Percentiles rank a stretch among this genome's conserved stretches.
phyloP scores from a whole-genome alignment of 768 basidiomycete genomes.

The Tylopilus subfusipes region DNA sequence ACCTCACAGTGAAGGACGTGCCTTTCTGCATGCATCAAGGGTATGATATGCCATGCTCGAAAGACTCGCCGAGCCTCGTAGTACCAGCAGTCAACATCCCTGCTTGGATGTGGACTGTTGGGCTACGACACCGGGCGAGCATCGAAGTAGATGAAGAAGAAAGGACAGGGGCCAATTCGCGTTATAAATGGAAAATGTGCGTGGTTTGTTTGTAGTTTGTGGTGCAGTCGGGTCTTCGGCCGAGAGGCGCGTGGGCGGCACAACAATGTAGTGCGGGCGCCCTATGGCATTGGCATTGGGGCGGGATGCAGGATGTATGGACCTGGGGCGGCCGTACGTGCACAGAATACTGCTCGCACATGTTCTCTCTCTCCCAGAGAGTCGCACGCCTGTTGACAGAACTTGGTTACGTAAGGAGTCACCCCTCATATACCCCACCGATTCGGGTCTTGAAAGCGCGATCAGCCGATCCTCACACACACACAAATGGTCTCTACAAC shows the following conservation, averaged over 20 bases:
- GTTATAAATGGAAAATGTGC: background rate
- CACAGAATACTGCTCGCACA: background rate
- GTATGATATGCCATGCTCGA: background rate
- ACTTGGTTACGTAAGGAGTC: slow-evolving; percentile 14
- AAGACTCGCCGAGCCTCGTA: slow-evolving; percentile 9
- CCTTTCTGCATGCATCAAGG: background rate
- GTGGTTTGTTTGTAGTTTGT: slow-evolving; percentile 9
- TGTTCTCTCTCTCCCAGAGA: background rate
- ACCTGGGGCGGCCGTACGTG: background rate
- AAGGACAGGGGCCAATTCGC: background rate
- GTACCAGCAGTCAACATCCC: slow-evolving; percentile 4
- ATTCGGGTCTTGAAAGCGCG: background rate
- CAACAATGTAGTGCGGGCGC: no score
- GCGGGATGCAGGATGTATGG: no score
- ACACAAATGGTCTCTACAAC: slow-evolving; percentile 17
- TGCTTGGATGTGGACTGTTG: slow-evolving; percentile 15
- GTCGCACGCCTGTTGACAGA: background rate
- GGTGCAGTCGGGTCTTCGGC: background rate
- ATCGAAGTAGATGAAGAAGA: background rate
- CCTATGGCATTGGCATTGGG: no score
- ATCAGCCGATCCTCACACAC: background rate
- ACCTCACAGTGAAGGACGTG: no score
- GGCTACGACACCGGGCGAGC: background rate
- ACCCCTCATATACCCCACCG: slow-evolving; percentile 10
- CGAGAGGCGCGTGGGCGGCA: background rate